A percentile compares a stretch with the other conserved stretches of the same genome.
phyloP scores from a whole-genome alignment of 441 rosid species.

The Heliophila coronopifolia region DNA sequence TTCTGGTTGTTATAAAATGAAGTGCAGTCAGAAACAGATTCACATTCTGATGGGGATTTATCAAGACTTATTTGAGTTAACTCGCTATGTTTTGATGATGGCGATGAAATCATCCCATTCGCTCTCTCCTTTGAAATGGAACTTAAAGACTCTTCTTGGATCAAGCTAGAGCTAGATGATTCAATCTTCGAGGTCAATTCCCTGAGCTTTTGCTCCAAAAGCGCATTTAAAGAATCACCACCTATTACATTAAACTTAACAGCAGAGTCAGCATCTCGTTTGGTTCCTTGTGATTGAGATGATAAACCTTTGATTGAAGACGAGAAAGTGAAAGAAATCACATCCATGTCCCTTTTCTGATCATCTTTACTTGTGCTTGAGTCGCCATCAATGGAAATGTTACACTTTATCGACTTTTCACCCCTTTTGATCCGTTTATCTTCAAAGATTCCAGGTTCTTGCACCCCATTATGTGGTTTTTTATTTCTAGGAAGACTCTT shows the following conservation, averaged over 20 bases:
- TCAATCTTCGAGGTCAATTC: conserved; percentile 59
- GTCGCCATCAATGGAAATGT: conserved; percentile 37
- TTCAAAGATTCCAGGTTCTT: conserved; percentile 32
- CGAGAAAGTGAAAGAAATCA: conserved; percentile 89
- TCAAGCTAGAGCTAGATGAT: conserved; percentile 45
- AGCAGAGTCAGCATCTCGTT: conserved; percentile 49
- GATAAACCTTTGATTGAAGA: conserved; percentile 62
- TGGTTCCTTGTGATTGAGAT: conserved; percentile 39
- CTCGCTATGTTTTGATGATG: conserved; percentile 15
- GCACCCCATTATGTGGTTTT: conserved; percentile 34
- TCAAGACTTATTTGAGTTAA: conserved; percentile 32
- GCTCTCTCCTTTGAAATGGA: conserved; percentile 24
- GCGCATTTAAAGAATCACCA: conserved; percentile 70
- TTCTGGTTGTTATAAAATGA: conserved; percentile 36
- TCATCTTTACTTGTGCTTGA: conserved; percentile 49
- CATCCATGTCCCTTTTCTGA: conserved; percentile 74
- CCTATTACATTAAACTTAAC: conserved; percentile 55
- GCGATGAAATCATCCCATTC: conserved; percentile 2
- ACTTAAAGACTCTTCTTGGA: conserved; percentile 35
- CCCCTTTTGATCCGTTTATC: conserved; percentile 35
- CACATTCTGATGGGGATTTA: conserved; percentile 30
- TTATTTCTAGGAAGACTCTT: conserved; percentile 44
- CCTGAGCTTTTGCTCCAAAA: conserved; percentile 77
- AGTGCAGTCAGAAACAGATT: conserved; percentile 35
- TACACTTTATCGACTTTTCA: conserved; percentile 41